A percentile compares a stretch with the other conserved stretches of the same genome.
These are phyloP conservation scores for Spiraea crenata DNA, from an alignment of 331 rosid genomes.

Conservation along the genomic window DNA sequence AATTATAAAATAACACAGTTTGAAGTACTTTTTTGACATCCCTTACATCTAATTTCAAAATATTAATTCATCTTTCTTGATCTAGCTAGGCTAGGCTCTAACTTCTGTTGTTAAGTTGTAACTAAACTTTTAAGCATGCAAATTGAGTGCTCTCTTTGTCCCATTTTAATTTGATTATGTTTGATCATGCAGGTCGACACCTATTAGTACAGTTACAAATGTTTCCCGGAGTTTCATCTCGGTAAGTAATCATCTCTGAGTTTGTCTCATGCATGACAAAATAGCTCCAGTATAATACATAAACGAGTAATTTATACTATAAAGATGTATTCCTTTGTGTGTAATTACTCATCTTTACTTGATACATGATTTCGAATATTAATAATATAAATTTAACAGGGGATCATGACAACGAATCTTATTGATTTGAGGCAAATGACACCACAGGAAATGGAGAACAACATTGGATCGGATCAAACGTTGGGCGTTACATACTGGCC, in stretches of 20 bases:
- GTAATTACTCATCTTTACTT: too few species aligned
- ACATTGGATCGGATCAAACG: neutral
- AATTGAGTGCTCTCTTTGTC: neutral
- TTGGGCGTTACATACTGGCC: constrained; percentile 62
- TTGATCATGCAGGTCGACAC: constrained; percentile 53
- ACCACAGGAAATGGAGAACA: constrained; percentile 37
- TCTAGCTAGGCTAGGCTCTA: too few species aligned
- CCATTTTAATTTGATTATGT: neutral
- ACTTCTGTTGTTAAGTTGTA: too few species aligned
- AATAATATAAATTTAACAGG: constrained; percentile 44
- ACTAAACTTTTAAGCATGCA: neutral
- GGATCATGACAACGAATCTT: constrained; percentile 37
- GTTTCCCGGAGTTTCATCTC: constrained; percentile 48
- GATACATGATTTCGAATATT: constrained; percentile 5
- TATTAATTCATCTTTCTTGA: too few species aligned
- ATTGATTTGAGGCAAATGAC: constrained; percentile 44
- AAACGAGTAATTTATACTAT: too few species aligned
- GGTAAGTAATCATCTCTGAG: constrained; percentile 33
- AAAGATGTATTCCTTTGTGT: too few species aligned
- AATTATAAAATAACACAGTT: too few species aligned
- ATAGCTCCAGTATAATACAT: too few species aligned
- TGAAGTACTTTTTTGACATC: too few species aligned
- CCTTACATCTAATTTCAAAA: too few species aligned
- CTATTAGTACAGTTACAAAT: constrained; percentile 49
- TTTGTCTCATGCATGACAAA: too few species aligned